Percentiles rank a stretch among this genome's conserved stretches.
Conservation (phyloP, 352 stramenopile species). For the Globisporangium cystogenes region DNA sequence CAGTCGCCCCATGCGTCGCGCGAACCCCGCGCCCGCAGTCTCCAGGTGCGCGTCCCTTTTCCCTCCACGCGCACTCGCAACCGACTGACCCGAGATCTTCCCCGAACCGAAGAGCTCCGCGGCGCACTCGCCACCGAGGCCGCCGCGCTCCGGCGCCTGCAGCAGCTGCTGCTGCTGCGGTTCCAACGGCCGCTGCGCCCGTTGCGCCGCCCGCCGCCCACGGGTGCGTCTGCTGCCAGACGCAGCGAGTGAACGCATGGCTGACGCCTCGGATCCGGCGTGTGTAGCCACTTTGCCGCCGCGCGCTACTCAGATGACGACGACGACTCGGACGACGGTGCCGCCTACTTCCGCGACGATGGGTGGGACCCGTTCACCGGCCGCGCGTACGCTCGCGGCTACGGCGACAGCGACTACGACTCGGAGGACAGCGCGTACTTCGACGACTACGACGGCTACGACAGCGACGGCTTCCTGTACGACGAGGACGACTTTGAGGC, state of each 20-base stretch:
- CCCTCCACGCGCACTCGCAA: no score
- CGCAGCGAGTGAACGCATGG: background rate
- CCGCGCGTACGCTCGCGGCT: background rate
- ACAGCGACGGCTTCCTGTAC: constrained; percentile 9
- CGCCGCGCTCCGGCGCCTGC: background rate
- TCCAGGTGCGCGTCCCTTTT: background rate
- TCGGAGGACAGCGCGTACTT: constrained; percentile 11
- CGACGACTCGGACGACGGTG: background rate
- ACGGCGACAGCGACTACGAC: background rate
- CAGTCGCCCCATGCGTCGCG: background rate
- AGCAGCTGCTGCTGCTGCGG: background rate
- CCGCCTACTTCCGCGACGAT: background rate
- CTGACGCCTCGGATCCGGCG: background rate
- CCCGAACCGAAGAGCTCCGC: constrained; percentile 2
- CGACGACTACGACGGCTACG: constrained; percentile 5
- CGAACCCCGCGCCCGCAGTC: background rate
- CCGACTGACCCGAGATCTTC: no score
- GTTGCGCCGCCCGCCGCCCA: background rate
- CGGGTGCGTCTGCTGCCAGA: background rate
- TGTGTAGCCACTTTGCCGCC: background rate
- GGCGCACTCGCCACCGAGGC: background rate
- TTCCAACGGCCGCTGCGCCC: background rate
- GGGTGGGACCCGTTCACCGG: background rate
- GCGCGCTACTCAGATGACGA: background rate
- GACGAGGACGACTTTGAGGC: constrained; percentile 2